Base-by-base conservation (phyloP, 768 basidiomycete genomes). In the Cyclocybe aegerita region DNA sequence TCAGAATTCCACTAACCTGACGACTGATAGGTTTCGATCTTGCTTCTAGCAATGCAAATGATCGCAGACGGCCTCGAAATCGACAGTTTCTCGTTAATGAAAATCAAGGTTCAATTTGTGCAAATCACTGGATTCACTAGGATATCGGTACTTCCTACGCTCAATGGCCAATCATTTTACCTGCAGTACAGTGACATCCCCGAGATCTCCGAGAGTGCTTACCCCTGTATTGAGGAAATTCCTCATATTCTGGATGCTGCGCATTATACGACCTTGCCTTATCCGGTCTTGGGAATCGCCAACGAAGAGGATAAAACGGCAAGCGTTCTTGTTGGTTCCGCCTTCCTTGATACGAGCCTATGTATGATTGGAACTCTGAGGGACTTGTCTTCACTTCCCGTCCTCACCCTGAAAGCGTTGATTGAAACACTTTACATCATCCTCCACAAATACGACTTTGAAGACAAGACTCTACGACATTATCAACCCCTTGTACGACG, bases 391-490 rank as follows among this genome's bases (percentile, higher is more conserved):
- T 58, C 69, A 11, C 61, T 88, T 5, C 85, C 87, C 0, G 73
- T 80, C 39, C 59, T 82, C 39, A 78, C 77, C 1, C 62, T 81
- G 52, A 87, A 89, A 59, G 77, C 72, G 46, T 60, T 88, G 38
- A 66, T 90, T 39, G 86, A 90, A 67, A 70, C 78, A 1, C 58
- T 89, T 16, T 75, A 85, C 49, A 79, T 88, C 38, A 72, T 84
- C 52, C 75, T 88, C 15, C 82, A 84, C 67, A 91, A 91, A 68
- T 84, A 88, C 52, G 83, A 91, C 60, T 79, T 91, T 50, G 82
- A 82, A 40, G 77, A 75, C 44, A 65, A 58, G 14, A 65, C 76
- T 10, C 69, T 90, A 47, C 72, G 65, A 43, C 80, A 81, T 57
- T 73, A 88, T 29, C 81, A 83, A 41, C 71, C 69, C 30, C 55